Evolutionary conservation across 192 early-diverging fungal genomes (phyloP).

Genomic region (Pilobolus umbonatus): DNA sequence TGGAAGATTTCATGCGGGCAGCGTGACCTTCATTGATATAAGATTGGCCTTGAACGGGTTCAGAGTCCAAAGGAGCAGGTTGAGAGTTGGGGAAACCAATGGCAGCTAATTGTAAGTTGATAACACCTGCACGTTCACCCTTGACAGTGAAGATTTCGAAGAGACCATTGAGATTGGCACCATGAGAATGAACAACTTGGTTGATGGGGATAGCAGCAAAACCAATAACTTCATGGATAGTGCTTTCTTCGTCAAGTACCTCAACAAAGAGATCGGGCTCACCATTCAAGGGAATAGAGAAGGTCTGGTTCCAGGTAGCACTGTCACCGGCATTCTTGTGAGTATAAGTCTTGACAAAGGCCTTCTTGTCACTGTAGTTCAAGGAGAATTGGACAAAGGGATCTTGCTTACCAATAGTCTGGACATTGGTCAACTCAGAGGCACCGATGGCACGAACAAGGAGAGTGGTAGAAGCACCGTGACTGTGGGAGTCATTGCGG

Average conservation of each 20-base stretch:
- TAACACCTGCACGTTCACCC: conserved; percentile 35
- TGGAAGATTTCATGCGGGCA: conserved; percentile 36
- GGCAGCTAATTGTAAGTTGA: conserved; percentile 36
- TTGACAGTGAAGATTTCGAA: conserved; percentile 39
- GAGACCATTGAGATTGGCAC: conserved; percentile 36
- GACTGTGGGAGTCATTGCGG: neutral
- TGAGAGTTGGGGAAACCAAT: conserved; percentile 36
- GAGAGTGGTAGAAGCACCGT: conserved; percentile 35
- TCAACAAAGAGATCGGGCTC: conserved; percentile 42
- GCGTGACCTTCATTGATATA: conserved; percentile 36
- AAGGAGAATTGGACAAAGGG: conserved; percentile 45
- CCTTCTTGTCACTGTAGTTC: conserved; percentile 35
- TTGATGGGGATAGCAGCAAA: conserved; percentile 49
- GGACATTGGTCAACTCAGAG: conserved; percentile 32
- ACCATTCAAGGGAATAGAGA: conserved; percentile 34
- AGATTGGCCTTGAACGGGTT: conserved; percentile 30
- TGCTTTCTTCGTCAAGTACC: conserved; percentile 43
- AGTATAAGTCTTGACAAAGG: conserved; percentile 45
- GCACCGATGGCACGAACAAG: conserved; percentile 32
- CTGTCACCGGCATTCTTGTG: conserved; percentile 45
- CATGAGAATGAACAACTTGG: conserved; percentile 38
- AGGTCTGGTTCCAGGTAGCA: conserved; percentile 50
- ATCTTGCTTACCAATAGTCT: conserved; percentile 47
- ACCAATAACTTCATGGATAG: conserved; percentile 38
- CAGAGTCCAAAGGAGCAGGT: neutral